Evolutionary conservation across 495 filamentous ascomycete genomes (phyloP).

Genomic region (Clavariopsis aquatica): DNA sequence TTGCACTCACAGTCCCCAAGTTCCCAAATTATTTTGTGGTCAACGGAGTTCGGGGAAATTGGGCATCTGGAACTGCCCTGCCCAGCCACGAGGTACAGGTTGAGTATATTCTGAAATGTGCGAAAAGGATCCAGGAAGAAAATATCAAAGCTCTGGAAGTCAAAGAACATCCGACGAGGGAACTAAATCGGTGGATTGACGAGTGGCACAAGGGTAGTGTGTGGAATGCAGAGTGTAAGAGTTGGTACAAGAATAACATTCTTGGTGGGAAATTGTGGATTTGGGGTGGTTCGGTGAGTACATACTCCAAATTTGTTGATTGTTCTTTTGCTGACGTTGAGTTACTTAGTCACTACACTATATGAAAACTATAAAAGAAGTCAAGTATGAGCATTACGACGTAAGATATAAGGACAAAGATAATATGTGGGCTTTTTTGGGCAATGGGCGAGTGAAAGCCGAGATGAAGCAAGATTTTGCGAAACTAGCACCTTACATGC

Average conservation of each 20-base stretch:
- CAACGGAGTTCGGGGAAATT: slow-evolving; percentile 19
- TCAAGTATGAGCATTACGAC: slow-evolving; percentile 18
- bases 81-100: slow-evolving; percentile 16
- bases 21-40: slow-evolving; percentile 25
- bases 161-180: background rate
- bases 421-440: slow-evolving; percentile 17
- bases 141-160: slow-evolving; percentile 6
- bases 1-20: slow-evolving; percentile 8
- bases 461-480: slow-evolving; percentile 10
- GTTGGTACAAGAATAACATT: slow-evolving; percentile 26
- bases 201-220: slow-evolving; percentile 12
- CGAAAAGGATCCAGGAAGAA: slow-evolving; percentile 13
- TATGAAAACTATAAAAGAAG: slow-evolving; percentile 20
- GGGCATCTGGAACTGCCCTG: slow-evolving; percentile 12
- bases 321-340: too few species aligned
- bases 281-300: slow-evolving; percentile 18
- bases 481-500: background rate
- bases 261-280: slow-evolving; percentile 22
- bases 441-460: slow-evolving; percentile 15
- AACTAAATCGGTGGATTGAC: slow-evolving; percentile 8
- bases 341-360: slow-evolving; percentile 26
- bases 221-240: slow-evolving; percentile 12
- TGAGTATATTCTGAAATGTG: slow-evolving; percentile 13
- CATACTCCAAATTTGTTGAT: too few species aligned
- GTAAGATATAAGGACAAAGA: slow-evolving; percentile 11